These are phyloP conservation scores for Monilinia laxa DNA, from an alignment of 2,329 filamentous ascomycete genomes.

Conservation along the genomic window DNA sequence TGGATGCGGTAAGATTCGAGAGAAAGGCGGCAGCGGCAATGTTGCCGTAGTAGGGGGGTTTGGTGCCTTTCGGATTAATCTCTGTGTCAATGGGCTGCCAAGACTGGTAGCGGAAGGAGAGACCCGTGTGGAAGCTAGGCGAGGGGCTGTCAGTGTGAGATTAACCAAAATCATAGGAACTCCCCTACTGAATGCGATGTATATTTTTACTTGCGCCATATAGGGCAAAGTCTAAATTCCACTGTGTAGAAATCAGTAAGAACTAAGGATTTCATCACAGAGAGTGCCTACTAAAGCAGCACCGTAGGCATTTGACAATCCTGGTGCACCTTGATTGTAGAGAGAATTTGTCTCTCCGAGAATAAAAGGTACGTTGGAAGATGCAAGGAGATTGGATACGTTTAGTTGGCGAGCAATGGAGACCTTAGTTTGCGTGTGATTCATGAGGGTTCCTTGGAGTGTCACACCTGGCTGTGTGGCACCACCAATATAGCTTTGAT, in stretches of 20 bases:
- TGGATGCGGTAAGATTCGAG: slow-evolving; percentile 42
- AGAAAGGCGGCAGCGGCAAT: slow-evolving; percentile 58
- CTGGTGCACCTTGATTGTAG: slow-evolving; percentile 60
- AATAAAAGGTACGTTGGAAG: slow-evolving; percentile 36
- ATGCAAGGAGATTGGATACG: slow-evolving; percentile 40
- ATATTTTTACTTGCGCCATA: slow-evolving; percentile 57
- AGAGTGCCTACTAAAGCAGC: slow-evolving; percentile 49
- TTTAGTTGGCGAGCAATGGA: slow-evolving; percentile 47
- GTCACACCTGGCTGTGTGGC: slow-evolving; percentile 60
- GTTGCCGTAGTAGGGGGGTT: slow-evolving; percentile 64
- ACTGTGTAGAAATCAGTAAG: slow-evolving; percentile 36
- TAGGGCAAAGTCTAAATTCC: slow-evolving; percentile 62
- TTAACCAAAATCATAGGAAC: not conserved
- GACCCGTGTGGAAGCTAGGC: slow-evolving; percentile 59
- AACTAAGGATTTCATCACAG: not conserved
- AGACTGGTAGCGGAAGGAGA: slow-evolving; percentile 58
- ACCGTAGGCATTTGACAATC: slow-evolving; percentile 63
- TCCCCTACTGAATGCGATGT: slow-evolving; percentile 50
- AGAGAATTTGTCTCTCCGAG: slow-evolving; percentile 56
- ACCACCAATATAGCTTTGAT: slow-evolving; percentile 59
- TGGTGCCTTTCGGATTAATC: slow-evolving; percentile 54
- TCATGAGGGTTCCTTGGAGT: slow-evolving; percentile 61
- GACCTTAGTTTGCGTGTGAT: slow-evolving; percentile 54
- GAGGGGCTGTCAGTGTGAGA: not conserved
- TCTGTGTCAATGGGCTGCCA: slow-evolving; percentile 60